Evolutionary conservation across 2,329 filamentous ascomycete species (phyloP), one percentile per base, ranked within the genome.

Genomic region (Fusarium veterinarium): DNA sequence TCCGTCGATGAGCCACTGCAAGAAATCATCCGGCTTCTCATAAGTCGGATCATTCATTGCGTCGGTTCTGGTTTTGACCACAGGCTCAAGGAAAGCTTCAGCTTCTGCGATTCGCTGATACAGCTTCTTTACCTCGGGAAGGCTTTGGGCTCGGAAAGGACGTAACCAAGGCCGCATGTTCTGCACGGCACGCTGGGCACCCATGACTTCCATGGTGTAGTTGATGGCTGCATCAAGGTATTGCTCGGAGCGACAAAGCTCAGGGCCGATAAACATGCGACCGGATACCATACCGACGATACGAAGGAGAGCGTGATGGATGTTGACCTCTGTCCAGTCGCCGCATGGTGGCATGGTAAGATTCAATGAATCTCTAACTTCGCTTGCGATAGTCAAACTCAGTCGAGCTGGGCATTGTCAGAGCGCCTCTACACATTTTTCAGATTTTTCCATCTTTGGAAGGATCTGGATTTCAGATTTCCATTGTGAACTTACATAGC

Each of bases 241-340:
- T n/a, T 52, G n/a, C 6, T 64, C 56, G 7, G 55, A 52, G 6
- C 46, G 61, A 5, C 61, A 64, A 6, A 64, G 25, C 12, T 64
- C 56, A 2, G 56, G 61, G 7, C 61, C 56, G 6, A 64, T 44
- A 16, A 64, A 64, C 19, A 64, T n/a, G 0, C 40, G 44, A 0
- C 61, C 61, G 8, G 61, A 64, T 11, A 64, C 61, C 25, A 44
- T 60, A 5, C 55, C 17, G 5, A 64, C 28, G 10, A 60, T 64
- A 7, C 61, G 23, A 8, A 44, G 28, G 1, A 64, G 61, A 3
- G 35, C 59, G 8, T 41, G 31, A 1, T 40, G 46, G 4, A 64
- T 52, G 0, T 53, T 52, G 16, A 60, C 20, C 3, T 49, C 45
- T 12, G 49, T 40, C 38, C 25, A 61, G 25, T 61, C 16, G 3